Evolutionary conservation across 139 green algal genomes (phyloP), one percentile per base, ranked within the genome.

Genomic region (Coelastrella sp.): DNA sequence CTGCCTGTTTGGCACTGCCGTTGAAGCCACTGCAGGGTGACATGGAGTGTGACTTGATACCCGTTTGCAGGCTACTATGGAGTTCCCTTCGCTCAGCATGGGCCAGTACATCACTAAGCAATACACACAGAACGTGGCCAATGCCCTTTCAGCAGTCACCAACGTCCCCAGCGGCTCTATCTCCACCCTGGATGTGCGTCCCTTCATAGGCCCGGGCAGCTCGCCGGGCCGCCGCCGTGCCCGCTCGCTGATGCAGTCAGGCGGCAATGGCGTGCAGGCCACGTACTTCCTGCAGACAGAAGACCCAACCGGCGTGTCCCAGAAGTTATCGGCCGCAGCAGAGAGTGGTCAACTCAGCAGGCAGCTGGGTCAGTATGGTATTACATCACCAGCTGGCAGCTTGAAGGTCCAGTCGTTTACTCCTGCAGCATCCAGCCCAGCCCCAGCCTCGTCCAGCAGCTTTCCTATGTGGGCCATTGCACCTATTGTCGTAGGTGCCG

Each of bases 41-140:
- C 32, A 2, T 47, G 1, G 32, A 47, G 32, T 47, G 32, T 47
- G 32, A 47, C 32, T 47, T 47, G 32, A 0, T 1, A 47, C 32
- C 32, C 32, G 1, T 1, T 47, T n/a, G 19, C 76, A 90, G 86
- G 77, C 76, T 54, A 85, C 61, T 17, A 85, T 91, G 65, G 76
- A 64, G 56, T 91, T 91, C 57, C 56, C 78, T 56, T 71, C 68
- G 54, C 79, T 91, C 17, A 84, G 54, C 56, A 82, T 91, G 54
- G 65, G 32, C n/a, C 65, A 91, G 56, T 91, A 87, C 65, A 80
- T 80, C 86, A 77, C 79, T 20, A 66, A 13, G 78, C 57, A 82
- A 56, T 87, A 88, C 87, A 91, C 87, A 32, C 87, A 91, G 65
- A 87, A 87, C 58, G 87, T 91, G 19, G 87, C 87, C 20, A 91